Base-by-base conservation (phyloP, 2,329 filamentous ascomycete species). In the Cladosporium halotolerans region DNA sequence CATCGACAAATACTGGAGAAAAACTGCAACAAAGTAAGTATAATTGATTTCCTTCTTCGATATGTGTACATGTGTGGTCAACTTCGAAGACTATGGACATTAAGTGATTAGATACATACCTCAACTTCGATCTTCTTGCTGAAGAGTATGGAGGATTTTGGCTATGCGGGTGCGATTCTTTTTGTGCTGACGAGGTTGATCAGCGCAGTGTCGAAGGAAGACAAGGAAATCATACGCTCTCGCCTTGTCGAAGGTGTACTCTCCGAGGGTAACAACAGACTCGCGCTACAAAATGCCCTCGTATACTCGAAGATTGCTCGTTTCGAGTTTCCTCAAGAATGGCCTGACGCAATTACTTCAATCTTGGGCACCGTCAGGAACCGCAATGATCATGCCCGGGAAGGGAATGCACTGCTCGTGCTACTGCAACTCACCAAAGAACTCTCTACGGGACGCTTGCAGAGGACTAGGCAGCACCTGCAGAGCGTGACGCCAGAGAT, bases 1-100 rank as follows among this genome's bases (percentile, higher is more conserved):
- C 52, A 91, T 97, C 70, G 92, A 97, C 68, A 90, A 86, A 67
- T 89, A 90, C 70, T 99, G 93, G 93, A 81, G 93, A 66, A 89
- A 79, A 67, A 88, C 87, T 33, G 83, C 88, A 46, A 80, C 86
- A 53, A 83, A 85, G 67, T 80, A 81, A 28, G 69, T 28, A 28
- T 5, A 7, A 28, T 5, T 7, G 23, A 28, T 28, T 28, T 28
- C 7, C 3, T 4, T 28, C 23, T 28, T 28, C 3, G 23, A 28
- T 28, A 28, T 28, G 23, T 28, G 23, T 28, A 28, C 23, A 28
- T 5, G 23, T 7, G 23, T 28, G 23, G 7, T 28, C 23, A 28
- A 7, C 7, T 7, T 28, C 5, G 23, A 28, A 28, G 7, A 28
- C 7, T 5, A 28, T 28, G 23, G 5, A 7, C 23, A 5, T 7